Evolutionary conservation across 106 monocot genomes (phyloP).

Genomic region (Ottelia alismoides): DNA sequence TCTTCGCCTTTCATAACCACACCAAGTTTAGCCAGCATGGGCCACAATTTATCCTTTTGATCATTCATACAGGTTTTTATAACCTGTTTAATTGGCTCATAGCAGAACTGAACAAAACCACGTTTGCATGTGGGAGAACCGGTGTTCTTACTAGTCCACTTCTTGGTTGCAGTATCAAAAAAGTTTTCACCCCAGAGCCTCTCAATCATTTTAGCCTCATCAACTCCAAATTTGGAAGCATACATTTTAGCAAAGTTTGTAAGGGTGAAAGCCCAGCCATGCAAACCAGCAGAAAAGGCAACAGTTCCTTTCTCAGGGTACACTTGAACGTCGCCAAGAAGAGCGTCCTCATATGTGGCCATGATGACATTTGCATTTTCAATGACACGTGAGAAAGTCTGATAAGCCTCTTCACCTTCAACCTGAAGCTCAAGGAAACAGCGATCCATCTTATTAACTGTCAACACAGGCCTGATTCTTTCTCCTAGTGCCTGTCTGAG

Average conservation of each 20-base stretch:
- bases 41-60: constrained; percentile 43
- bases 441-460: constrained; percentile 41
- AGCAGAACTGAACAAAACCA: constrained; percentile 44
- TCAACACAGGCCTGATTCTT: constrained; percentile 37
- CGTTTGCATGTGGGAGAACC: constrained; percentile 35
- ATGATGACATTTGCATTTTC: constrained; percentile 48
- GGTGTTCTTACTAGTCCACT: constrained; percentile 34
- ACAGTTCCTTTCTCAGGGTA: constrained; percentile 46
- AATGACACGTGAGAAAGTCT: constrained; percentile 37
- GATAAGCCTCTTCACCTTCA: constrained; percentile 45
- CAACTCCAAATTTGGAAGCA: constrained; percentile 39
- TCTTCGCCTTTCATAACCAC: constrained; percentile 36
- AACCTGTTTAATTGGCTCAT: constrained; percentile 43
- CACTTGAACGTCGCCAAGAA: constrained; percentile 43
- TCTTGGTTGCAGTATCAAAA: constrained; percentile 39
- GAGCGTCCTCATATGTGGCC: constrained; percentile 45
- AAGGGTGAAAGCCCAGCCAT: constrained; percentile 41
- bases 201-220: constrained; percentile 42
- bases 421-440: constrained; percentile 43
- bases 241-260: constrained; percentile 43
- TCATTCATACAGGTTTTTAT: constrained; percentile 36
- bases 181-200: constrained; percentile 45
- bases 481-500: constrained; percentile 41
- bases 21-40: constrained; percentile 34
- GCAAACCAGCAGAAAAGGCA: constrained; percentile 46